These are phyloP conservation scores for Chaetomium sp. DNA, from an alignment of 2,329 filamentous ascomycete genomes.

Conservation along the genomic window DNA sequence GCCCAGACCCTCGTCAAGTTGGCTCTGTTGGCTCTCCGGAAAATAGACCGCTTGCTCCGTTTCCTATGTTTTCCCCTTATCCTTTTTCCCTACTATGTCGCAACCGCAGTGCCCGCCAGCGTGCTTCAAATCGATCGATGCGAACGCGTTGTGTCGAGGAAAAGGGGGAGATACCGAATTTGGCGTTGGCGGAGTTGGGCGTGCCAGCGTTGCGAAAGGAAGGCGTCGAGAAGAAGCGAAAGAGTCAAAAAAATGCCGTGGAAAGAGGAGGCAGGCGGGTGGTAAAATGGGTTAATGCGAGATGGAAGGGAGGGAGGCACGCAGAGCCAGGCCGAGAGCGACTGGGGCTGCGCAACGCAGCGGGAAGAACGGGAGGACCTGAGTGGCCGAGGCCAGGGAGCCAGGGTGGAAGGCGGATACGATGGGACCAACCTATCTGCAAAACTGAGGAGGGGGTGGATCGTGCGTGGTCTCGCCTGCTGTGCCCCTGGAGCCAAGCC, in stretches of 20 bases:
- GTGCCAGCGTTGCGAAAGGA: conserved; percentile 14
- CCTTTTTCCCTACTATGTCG: conserved; percentile 4
- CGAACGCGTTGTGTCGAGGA: conserved; percentile 13
- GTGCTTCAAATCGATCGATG: conserved; percentile 21
- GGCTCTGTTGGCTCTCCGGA: background rate
- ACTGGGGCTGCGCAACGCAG: conserved; percentile 13
- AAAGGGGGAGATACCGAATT: conserved; percentile 1
- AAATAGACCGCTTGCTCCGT: no score
- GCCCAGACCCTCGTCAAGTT: background rate
- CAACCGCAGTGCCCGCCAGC: conserved; percentile 24
- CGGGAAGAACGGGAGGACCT: conserved; percentile 17
- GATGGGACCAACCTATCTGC: conserved; percentile 11
- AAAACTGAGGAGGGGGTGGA: conserved; percentile 16
- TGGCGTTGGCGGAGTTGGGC: conserved; percentile 5
- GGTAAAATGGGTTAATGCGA: conserved; percentile 21
- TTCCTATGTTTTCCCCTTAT: no score
- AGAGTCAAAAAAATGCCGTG: conserved; percentile 11
- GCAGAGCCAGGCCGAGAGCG: conserved; percentile 16
- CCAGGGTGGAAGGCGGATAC: conserved; percentile 14
- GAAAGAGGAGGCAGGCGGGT: conserved; percentile 11
- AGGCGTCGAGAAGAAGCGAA: conserved; percentile 18
- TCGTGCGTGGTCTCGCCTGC: conserved; percentile 15
- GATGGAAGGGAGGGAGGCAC: conserved; percentile 18
- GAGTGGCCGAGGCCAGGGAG: conserved; percentile 14
- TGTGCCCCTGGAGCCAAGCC: conserved; percentile 8